Evolutionary conservation across 495 filamentous ascomycete species (phyloP).

Genomic region (Trichocladium antarcticum): DNA sequence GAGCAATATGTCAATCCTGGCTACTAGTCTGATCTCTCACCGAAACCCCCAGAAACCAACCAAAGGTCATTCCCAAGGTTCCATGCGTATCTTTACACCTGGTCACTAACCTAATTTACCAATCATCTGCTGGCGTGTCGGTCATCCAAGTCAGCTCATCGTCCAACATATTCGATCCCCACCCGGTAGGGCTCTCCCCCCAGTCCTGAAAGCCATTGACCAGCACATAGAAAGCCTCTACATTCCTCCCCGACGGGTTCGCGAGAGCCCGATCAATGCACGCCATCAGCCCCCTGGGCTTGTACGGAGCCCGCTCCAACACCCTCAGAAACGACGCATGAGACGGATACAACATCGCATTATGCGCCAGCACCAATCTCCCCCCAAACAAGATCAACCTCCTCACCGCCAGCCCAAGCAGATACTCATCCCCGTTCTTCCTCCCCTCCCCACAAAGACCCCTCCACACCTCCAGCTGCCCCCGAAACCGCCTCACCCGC

Average conservation of each 20-base stretch:
- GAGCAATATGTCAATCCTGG: no score
- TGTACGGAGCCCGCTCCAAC: slow-evolving; percentile 9
- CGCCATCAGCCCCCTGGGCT: slow-evolving; percentile 14
- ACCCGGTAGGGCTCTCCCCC: slow-evolving; percentile 6
- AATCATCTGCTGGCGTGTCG: slow-evolving; percentile 13
- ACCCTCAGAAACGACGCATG: slow-evolving; percentile 20
- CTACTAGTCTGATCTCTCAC: no score
- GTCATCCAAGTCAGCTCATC: slow-evolving; percentile 20
- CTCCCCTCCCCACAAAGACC: slow-evolving; percentile 12
- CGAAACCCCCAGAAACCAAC: no score
- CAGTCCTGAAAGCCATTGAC: slow-evolving; percentile 12
- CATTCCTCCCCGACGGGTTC: slow-evolving; percentile 8
- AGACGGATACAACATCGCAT: slow-evolving; percentile 20
- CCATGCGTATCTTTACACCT: no score
- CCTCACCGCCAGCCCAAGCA: slow-evolving; percentile 11
- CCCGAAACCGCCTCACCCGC: slow-evolving; percentile 8
- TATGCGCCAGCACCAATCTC: slow-evolving; percentile 15
- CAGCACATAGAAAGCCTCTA: slow-evolving; percentile 9
- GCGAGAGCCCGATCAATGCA: not conserved
- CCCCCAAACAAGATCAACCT: slow-evolving; percentile 20
- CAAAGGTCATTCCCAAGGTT: no score
- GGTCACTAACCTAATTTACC: not conserved
- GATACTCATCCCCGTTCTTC: slow-evolving; percentile 12
- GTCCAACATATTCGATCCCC: slow-evolving; percentile 9
- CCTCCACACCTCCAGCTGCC: slow-evolving; percentile 16